Evolutionary conservation across 2,329 filamentous ascomycete genomes (phyloP).

Genomic region (Pestalotiopsis sp.): DNA sequence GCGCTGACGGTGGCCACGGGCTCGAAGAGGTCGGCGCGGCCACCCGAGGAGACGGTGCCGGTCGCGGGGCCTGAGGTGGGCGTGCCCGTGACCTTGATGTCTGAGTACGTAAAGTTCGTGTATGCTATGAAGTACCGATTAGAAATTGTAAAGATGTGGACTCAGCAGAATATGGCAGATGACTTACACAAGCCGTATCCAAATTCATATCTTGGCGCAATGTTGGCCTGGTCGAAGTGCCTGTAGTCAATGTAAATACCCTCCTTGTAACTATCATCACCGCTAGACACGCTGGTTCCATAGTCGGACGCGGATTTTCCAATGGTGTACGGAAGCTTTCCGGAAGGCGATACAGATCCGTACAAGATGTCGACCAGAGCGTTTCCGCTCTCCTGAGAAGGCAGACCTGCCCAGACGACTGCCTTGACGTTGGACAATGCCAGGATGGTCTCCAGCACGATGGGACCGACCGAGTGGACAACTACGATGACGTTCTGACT

Average conservation of each 20-base stretch:
- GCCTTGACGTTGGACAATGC: constrained; percentile 72
- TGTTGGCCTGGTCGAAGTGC: constrained; percentile 59
- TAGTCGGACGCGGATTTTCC: constrained; percentile 50
- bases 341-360: constrained; percentile 50
- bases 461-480: constrained; percentile 63
- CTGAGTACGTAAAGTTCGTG: constrained; percentile 66
- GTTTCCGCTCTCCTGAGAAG: constrained; percentile 76
- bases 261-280: constrained; percentile 59
- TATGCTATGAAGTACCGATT: constrained; percentile 51
- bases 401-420: constrained; percentile 75
- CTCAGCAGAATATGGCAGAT: neutral
- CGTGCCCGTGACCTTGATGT: constrained; percentile 44
- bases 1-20: constrained; percentile 37
- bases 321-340: constrained; percentile 55
- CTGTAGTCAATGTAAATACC: constrained; percentile 67
- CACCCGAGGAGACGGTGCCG: constrained; percentile 39
- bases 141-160: neutral
- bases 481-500: constrained; percentile 67
- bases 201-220: constrained; percentile 65
- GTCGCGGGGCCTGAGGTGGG: constrained; percentile 41
- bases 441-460: constrained; percentile 62
- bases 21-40: constrained; percentile 47
- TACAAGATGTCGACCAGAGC: constrained; percentile 75
- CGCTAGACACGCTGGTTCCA: constrained; percentile 34
- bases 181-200: constrained; percentile 61